Conservation (phyloP, 345 rosid genomes). For the Arabis hirsuta region DNA sequence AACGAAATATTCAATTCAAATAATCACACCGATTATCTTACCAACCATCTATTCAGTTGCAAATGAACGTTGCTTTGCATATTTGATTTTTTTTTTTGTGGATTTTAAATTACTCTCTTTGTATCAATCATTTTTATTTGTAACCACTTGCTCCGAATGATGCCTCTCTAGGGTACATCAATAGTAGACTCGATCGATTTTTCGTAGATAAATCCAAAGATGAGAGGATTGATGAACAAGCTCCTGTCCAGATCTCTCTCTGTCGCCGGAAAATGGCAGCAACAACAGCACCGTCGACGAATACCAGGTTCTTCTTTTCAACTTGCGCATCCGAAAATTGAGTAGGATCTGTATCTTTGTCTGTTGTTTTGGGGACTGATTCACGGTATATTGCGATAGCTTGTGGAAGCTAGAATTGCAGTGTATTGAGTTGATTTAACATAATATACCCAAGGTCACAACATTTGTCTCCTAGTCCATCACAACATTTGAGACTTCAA, state of each 20-base stretch:
- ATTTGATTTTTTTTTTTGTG: no score
- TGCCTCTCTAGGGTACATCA: no score
- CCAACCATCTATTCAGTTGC: no score
- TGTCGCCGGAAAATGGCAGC: slow-evolving; percentile 84
- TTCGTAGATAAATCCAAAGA: slow-evolving; percentile 31
- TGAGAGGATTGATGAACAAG: slow-evolving; percentile 82
- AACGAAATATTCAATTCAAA: no score
- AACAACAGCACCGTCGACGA: slow-evolving; percentile 98
- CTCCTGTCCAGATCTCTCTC: slow-evolving; percentile 77
- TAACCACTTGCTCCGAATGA: no score
- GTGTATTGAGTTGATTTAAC: background rate
- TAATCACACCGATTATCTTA: no score
- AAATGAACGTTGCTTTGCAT: no score
- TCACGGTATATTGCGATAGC: no score
- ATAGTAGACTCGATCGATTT: slow-evolving; percentile 8
- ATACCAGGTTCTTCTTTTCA: slow-evolving; percentile 84
- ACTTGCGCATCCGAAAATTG: background rate
- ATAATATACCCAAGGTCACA: no score
- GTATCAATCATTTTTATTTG: no score
- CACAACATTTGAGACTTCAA: background rate
- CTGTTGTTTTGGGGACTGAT: slow-evolving; percentile 18
- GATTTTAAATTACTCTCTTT: no score
- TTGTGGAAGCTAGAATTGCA: slow-evolving; percentile 6
- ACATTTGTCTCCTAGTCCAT: background rate
- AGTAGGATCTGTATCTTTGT: no score